phyloP scores from a whole-genome alignment of 257 asterid genomes.

The Przewalskia tangutica region DNA sequence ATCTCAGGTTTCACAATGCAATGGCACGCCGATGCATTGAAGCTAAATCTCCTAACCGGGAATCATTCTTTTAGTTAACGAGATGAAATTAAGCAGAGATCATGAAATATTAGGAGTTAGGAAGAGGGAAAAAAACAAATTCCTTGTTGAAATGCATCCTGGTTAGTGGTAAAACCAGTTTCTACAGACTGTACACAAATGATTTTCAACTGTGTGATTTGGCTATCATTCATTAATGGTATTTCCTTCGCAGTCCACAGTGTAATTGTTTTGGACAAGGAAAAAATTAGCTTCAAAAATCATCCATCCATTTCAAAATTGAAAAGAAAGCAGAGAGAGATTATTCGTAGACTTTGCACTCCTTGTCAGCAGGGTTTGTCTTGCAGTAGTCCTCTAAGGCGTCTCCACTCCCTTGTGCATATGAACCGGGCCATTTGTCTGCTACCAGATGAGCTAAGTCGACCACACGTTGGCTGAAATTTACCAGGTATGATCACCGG shows the following conservation, averaged over 20 bases:
- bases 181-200: not conserved
- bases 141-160: not conserved
- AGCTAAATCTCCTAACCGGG: not conserved
- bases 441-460: conserved; percentile 95
- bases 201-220: not conserved
- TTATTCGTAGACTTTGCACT: conserved; percentile 72
- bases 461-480: conserved; percentile 80
- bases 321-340: not conserved
- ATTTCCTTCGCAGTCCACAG: too few species aligned
- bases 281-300: not conserved
- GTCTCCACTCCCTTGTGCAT: conserved; percentile 56
- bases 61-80: not conserved
- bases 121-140: not conserved
- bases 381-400: conserved; percentile 82
- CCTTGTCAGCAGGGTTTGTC: conserved; percentile 64
- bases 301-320: not conserved
- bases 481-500: not conserved
- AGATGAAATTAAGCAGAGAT: not conserved
- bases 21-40: not conserved
- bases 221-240: not conserved
- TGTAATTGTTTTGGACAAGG: not conserved
- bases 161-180: not conserved
- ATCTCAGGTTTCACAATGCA: not conserved
- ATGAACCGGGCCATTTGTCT: conserved; percentile 57
- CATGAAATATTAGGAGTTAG: not conserved